Percentiles rank a stretch among this genome's conserved stretches.
Evolutionary conservation across 129 eudicot species (phyloP).

Genomic region (Gnaphalium uliginosum): DNA sequence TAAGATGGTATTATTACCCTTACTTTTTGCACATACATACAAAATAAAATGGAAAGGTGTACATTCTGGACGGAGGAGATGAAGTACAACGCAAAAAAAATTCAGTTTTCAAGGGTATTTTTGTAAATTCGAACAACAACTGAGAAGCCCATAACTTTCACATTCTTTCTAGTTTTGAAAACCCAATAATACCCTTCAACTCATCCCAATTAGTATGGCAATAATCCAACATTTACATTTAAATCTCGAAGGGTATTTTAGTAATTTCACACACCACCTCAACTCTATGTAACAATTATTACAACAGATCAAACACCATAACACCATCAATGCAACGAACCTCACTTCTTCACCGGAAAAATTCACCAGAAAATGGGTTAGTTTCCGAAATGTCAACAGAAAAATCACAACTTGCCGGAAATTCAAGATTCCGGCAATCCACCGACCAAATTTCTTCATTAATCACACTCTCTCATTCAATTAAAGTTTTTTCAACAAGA

Average conservation of each 20-base stretch:
- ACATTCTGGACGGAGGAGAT: too few species aligned
- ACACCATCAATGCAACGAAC: conserved; percentile 16
- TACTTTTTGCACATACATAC: too few species aligned
- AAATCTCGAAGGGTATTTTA: not conserved
- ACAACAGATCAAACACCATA: conserved; percentile 3
- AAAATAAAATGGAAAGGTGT: too few species aligned
- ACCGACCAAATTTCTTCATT: conserved; percentile 50
- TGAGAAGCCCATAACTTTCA: too few species aligned
- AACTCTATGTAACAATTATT: conserved; percentile 17
- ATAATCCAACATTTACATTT: not conserved
- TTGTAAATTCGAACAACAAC: too few species aligned
- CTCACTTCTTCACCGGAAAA: conserved; percentile 21
- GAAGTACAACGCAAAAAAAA: too few species aligned
- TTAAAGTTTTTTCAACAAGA: conserved; percentile 56
- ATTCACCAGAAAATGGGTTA: conserved; percentile 32
- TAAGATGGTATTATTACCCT: too few species aligned
- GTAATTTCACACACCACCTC: conserved; percentile 1
- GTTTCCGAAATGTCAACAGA: conserved; percentile 30
- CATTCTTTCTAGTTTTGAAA: too few species aligned
- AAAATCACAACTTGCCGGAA: conserved; percentile 38
- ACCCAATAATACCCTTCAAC: not conserved
- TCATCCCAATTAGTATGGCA: not conserved
- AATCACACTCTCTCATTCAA: conserved; percentile 55
- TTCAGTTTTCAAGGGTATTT: too few species aligned
- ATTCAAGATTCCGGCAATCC: conserved; percentile 36